phyloP scores from a whole-genome alignment of 2,329 filamentous ascomycete genomes.

The Aspergillus costaricaensis region DNA sequence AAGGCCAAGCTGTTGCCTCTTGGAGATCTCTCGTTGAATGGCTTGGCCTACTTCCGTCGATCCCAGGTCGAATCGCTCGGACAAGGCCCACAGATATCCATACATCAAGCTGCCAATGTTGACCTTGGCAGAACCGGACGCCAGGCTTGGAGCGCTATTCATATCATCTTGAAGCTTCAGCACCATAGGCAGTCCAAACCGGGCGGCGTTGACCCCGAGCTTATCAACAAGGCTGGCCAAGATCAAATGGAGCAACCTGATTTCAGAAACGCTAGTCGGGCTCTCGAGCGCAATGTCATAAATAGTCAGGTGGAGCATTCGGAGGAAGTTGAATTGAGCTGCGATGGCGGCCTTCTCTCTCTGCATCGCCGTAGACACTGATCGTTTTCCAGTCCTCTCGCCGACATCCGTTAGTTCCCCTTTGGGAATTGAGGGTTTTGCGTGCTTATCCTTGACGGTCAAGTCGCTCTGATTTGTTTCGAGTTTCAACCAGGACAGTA shows the following conservation, averaged over 20 bases:
- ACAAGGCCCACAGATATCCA: slow-evolving; percentile 82
- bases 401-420: slow-evolving; percentile 43
- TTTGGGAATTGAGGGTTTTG: slow-evolving; percentile 48
- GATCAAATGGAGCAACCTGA: slow-evolving; percentile 75
- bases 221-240: slow-evolving; percentile 72
- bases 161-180: slow-evolving; percentile 86
- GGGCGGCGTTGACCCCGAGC: slow-evolving; percentile 78
- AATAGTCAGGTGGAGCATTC: slow-evolving; percentile 80
- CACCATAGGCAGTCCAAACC: slow-evolving; percentile 83
- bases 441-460: slow-evolving; percentile 60
- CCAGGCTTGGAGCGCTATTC: slow-evolving; percentile 30
- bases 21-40: slow-evolving; percentile 73
- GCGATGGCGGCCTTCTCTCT: slow-evolving; percentile 59
- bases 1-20: slow-evolving; percentile 70
- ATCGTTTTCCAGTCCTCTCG: slow-evolving; percentile 58
- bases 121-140: slow-evolving; percentile 66
- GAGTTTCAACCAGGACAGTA: slow-evolving; percentile 81
- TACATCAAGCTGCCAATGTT: slow-evolving; percentile 82
- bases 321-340: slow-evolving; percentile 69
- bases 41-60: slow-evolving; percentile 67
- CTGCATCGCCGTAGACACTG: slow-evolving; percentile 66
- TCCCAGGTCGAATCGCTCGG: slow-evolving; percentile 76
- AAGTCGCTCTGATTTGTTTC: slow-evolving; percentile 72
- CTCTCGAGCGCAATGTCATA: slow-evolving; percentile 83
- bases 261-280: slow-evolving; percentile 70